Conservation (phyloP, 495 filamentous ascomycete genomes). For the Daldinia loculata region DNA sequence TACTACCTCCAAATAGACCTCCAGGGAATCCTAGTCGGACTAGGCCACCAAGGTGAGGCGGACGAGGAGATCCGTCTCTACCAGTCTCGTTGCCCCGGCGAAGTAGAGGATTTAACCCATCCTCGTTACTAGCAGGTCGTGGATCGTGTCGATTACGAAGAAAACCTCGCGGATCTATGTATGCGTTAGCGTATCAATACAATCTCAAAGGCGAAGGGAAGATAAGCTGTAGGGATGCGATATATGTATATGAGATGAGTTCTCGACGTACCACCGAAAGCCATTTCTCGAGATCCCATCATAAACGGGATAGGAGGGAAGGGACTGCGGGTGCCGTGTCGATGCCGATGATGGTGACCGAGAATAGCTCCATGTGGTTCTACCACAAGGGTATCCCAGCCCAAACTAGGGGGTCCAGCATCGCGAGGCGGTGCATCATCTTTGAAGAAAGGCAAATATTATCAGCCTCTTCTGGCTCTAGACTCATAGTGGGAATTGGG, state of each 20-base stretch:
- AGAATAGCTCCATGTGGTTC: slow-evolving; percentile 45
- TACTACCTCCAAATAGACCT: slow-evolving; percentile 34
- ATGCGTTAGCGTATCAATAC: slow-evolving; percentile 35
- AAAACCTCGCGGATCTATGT: slow-evolving; percentile 51
- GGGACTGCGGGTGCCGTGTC: slow-evolving; percentile 46
- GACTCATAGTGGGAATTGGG: neutral
- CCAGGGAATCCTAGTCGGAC: slow-evolving; percentile 51
- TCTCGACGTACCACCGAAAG: slow-evolving; percentile 13
- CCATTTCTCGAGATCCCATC: slow-evolving; percentile 53
- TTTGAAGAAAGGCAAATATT: slow-evolving; percentile 38
- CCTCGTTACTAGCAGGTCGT: slow-evolving; percentile 62
- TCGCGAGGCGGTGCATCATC: slow-evolving; percentile 60
- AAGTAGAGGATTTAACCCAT: slow-evolving; percentile 83
- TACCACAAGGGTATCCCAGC: slow-evolving; percentile 58
- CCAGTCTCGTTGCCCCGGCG: slow-evolving; percentile 48
- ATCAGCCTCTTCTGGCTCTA: slow-evolving; percentile 4
- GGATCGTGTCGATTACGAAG: slow-evolving; percentile 44
- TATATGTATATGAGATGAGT: neutral
- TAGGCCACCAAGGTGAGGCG: slow-evolving; percentile 37
- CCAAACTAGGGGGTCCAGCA: slow-evolving; percentile 50
- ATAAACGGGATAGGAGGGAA: slow-evolving; percentile 54
- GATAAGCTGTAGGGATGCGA: slow-evolving; percentile 15
- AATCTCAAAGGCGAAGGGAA: neutral
- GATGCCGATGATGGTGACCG: slow-evolving; percentile 38
- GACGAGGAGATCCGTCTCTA: slow-evolving; percentile 51